Conservation (phyloP, 768 basidiomycete genomes). For the Mycena crocata region DNA sequence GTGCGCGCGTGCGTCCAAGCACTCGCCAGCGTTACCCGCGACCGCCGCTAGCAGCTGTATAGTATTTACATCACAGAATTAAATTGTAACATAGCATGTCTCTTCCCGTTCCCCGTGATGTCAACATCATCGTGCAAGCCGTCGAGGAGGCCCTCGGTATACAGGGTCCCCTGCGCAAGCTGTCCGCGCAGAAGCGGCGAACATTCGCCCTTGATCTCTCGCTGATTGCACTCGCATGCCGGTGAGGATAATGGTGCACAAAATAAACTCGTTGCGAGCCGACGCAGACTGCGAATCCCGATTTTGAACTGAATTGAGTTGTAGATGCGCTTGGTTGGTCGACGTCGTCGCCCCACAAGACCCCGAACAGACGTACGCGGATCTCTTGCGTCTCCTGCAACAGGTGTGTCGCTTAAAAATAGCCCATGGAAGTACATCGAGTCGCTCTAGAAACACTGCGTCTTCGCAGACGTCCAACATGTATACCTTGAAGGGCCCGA, state of each 20-base stretch:
- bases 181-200: slow-evolving; percentile 32
- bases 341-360: slow-evolving; percentile 55
- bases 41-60: no score
- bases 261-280: no score
- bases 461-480: slow-evolving; percentile 57
- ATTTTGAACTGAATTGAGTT: background rate
- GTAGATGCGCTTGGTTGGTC: slow-evolving; percentile 63
- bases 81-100: background rate
- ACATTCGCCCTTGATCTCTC: slow-evolving; percentile 55
- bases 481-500: slow-evolving; percentile 58
- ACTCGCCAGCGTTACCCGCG: slow-evolving; percentile 3
- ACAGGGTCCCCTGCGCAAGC: slow-evolving; percentile 28
- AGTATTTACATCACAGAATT: slow-evolving; percentile 1
- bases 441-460: background rate
- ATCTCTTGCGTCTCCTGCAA: slow-evolving; percentile 54
- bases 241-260: slow-evolving; percentile 15
- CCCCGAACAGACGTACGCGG: slow-evolving; percentile 47
- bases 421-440: background rate
- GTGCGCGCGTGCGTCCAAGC: background rate
- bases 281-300: no score
- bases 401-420: slow-evolving; percentile 43
- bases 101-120: background rate
- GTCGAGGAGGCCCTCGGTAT: slow-evolving; percentile 26
- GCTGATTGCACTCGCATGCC: slow-evolving; percentile 49
- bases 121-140: background rate